Evolutionary conservation across 495 filamentous ascomycete genomes (phyloP).

Genomic region (Neurospora sp.): DNA sequence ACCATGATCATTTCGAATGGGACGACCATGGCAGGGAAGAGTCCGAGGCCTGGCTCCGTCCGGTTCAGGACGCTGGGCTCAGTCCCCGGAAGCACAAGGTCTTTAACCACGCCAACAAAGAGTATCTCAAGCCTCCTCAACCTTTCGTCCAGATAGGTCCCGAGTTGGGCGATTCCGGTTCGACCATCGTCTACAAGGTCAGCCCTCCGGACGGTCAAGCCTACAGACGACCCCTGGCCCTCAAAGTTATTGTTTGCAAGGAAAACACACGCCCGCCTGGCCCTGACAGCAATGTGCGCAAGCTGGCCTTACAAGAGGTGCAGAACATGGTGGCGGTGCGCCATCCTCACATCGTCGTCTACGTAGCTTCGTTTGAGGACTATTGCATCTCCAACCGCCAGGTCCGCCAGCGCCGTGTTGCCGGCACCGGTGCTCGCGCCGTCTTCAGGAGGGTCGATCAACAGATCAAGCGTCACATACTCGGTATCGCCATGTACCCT

Average conservation of each 20-base stretch:
- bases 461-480: constrained; percentile 20
- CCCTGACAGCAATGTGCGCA: constrained; percentile 17
- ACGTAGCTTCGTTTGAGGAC: constrained; percentile 25
- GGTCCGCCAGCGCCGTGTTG: constrained; percentile 1
- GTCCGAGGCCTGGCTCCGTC: constrained; percentile 13
- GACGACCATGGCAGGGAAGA: constrained; percentile 12
- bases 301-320: constrained; percentile 19
- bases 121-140: constrained; percentile 16
- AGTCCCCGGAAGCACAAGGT: constrained; percentile 22
- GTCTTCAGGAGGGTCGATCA: constrained; percentile 7
- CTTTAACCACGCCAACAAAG: constrained; percentile 20
- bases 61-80: constrained; percentile 13
- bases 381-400: constrained; percentile 18
- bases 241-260: constrained; percentile 24
- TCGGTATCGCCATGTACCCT: constrained; percentile 28
- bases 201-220: constrained; percentile 8
- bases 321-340: constrained; percentile 17
- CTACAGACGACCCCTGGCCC: constrained; percentile 18
- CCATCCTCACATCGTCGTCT: constrained; percentile 25
- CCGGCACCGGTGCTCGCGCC: constrained; percentile 1
- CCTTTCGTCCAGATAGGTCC: constrained; percentile 15
- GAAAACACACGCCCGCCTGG: constrained; percentile 16
- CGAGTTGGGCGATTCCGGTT: constrained; percentile 19
- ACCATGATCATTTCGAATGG: constrained; percentile 19
- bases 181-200: constrained; percentile 23